Conservation (phyloP, 129 eudicot genomes). For the Saposhnikovia divaricata region DNA sequence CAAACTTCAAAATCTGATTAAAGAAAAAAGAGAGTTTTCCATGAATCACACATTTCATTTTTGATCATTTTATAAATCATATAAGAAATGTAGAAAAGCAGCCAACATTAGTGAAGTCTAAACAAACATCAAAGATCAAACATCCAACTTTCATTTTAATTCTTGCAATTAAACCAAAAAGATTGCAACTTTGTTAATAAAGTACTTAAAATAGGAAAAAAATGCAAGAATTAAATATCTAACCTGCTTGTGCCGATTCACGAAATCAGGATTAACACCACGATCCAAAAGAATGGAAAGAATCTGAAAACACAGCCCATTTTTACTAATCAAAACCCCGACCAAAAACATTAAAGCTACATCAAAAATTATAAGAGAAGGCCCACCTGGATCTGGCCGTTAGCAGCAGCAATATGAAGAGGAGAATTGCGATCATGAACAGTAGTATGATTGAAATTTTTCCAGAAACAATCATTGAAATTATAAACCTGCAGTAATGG, state of each 20-base stretch:
- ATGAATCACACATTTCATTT: not conserved
- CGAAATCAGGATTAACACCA: constrained; percentile 62
- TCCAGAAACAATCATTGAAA: too few species aligned
- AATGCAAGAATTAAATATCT: not conserved
- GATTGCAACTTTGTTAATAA: not conserved
- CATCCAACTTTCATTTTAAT: not conserved
- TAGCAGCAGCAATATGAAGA: constrained; percentile 91
- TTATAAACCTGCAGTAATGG: too few species aligned
- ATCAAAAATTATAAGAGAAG: not conserved
- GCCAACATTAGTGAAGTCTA: constrained; percentile 99
- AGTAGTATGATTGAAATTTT: constrained; percentile 19
- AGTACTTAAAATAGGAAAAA: not conserved
- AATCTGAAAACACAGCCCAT: constrained; percentile 32
- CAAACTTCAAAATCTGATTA: constrained; percentile 83
- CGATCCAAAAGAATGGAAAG: constrained; percentile 62
- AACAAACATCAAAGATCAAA: not conserved
- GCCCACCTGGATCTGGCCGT: constrained; percentile 95
- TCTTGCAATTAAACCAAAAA: not conserved
- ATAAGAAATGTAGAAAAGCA: constrained; percentile 20
- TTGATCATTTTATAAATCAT: not conserved
- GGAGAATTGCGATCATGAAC: constrained; percentile 79
- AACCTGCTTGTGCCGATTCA: constrained; percentile 95
- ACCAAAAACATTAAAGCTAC: not conserved
- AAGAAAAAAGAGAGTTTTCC: not conserved
- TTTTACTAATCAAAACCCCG: constrained; percentile 9